Base-by-base conservation (phyloP, 2,329 filamentous ascomycete species). In the Colletotrichum tropicale region DNA sequence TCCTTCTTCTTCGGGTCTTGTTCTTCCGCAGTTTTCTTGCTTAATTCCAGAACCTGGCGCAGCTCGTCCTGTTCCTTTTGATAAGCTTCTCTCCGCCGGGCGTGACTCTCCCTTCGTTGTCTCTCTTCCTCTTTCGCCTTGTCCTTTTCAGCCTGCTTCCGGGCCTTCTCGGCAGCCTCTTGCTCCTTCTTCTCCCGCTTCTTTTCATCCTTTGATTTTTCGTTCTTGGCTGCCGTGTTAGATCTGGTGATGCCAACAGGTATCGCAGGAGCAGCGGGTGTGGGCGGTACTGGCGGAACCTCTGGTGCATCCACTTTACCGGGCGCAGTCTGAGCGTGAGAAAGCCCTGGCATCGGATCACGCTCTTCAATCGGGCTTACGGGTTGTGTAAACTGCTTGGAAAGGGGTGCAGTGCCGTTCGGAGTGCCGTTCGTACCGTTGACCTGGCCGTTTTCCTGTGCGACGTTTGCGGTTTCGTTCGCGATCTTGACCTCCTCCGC, bases 131-230 rank as follows among this genome's bases (percentile, higher is more conserved):
- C 83, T 74, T 87, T 88, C 32, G 81, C 81, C 69, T 85, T 84
- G 66, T 87, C 86, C 77, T 91, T 90, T 74, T 88, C 87, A 64
- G 85, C 85, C 30, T 81, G 76, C 77, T 86, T 87, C 34, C 83
- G 83, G 15, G 85, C 86, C 78, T 89, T 90, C 67, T 90, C 89
- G n/a, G 85, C 85, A 13, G 88, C 88, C 61, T 89, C 91, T 1
- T 87, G 88, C 79, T 94, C 94, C 85, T 93, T 96, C 88, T 93
- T 95, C 74, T 91, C 92, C 36, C 91, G 91, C 78, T 89, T 89
- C 81, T 90, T 93, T 75, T 91, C 91, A 77, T 93, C 92, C 81
- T 92, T 93, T 1, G 87, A 84, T 79, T 88, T 88, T 77, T 81
- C 78, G 67, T 32, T 56, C 61, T 70, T 75, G 36, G 61, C 71